Base-by-base conservation (phyloP, 2,329 filamentous ascomycete genomes). In the Orbilia oligospora region DNA sequence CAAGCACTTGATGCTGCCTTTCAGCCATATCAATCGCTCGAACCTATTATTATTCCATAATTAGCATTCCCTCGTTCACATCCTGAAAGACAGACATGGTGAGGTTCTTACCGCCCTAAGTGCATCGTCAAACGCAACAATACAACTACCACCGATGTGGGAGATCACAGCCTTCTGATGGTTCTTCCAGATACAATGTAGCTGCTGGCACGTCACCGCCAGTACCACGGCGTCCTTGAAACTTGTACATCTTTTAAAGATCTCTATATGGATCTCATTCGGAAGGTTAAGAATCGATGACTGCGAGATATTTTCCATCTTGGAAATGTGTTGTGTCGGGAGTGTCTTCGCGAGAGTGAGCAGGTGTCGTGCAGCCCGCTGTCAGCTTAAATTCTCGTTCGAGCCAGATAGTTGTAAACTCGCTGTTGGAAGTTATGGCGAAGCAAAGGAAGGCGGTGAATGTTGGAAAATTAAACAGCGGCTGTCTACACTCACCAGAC, bases 121-220 rank as follows among this genome's bases (percentile, higher is more conserved):
- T 3, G 66, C 72, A 48, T 76, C 72, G n/a, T 76, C 72, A 30
- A 76, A 76, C 8, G 72, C 72, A 5, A 71, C 65, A 10, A 76
- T 71, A 14, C 66, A 64, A 24, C 53, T 70, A 12, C 66, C 27
- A 1, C 56, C 66, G 14, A 76, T 69, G 9, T 66, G 56, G n/a
- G 55, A 51, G 6, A 71, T 24, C n/a, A 71, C 24, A 10, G 72
- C 30, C 27, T 66, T 76, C 12, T 61, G 56, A 18, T 76, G 72
- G 5, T 41, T 30, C 18, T 36, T 58, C 72, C 72, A 76, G 6
- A 65, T 16, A 0, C 56, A 64, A 10, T 33, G 20, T 24, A 70
- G 27, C 9, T 70, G 58, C 24, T 36, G 63, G 14, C 72, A 76
- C 5, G 72, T 66, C 2, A 24, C 20, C 18, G 49, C 24, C 12